These are phyloP conservation scores for Monosporascus sp. DNA, from an alignment of 2,329 filamentous ascomycete species.

Conservation along the genomic window DNA sequence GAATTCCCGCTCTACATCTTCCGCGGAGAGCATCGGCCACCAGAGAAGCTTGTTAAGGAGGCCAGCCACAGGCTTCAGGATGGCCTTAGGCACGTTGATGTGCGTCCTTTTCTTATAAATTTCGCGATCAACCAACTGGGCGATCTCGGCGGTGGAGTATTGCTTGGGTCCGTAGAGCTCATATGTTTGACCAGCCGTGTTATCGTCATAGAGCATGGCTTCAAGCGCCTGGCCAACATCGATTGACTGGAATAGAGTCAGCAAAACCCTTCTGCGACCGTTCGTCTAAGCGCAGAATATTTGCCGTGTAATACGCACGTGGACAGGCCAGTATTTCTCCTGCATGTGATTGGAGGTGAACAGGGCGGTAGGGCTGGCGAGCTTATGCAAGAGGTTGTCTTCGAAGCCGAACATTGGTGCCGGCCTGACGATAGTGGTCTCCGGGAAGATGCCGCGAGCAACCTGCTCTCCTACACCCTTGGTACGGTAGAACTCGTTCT, in stretches of 20 bases:
- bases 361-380: constrained; percentile 75
- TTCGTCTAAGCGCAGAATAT: background rate
- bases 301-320: constrained; percentile 50
- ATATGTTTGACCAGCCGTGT: constrained; percentile 82
- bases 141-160: constrained; percentile 85
- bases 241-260: constrained; percentile 55
- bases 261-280: background rate
- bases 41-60: constrained; percentile 78
- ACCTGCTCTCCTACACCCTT: constrained; percentile 85
- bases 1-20: constrained; percentile 88
- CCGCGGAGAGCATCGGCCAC: constrained; percentile 80
- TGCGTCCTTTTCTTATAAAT: constrained; percentile 86
- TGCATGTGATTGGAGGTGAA: constrained; percentile 92
- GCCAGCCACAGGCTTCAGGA: constrained; percentile 71
- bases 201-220: constrained; percentile 85
- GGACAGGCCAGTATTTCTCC: constrained; percentile 85
- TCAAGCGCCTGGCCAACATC: constrained; percentile 89
- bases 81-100: constrained; percentile 79
- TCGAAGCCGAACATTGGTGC: constrained; percentile 94
- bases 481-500: constrained; percentile 84
- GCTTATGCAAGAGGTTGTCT: constrained; percentile 81
- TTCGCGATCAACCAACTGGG: constrained; percentile 82
- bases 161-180: constrained; percentile 93
- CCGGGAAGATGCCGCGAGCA: constrained; percentile 84
- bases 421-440: constrained; percentile 93